Conservation (phyloP, 768 basidiomycete species). For the Auricularia auricula-judae region DNA sequence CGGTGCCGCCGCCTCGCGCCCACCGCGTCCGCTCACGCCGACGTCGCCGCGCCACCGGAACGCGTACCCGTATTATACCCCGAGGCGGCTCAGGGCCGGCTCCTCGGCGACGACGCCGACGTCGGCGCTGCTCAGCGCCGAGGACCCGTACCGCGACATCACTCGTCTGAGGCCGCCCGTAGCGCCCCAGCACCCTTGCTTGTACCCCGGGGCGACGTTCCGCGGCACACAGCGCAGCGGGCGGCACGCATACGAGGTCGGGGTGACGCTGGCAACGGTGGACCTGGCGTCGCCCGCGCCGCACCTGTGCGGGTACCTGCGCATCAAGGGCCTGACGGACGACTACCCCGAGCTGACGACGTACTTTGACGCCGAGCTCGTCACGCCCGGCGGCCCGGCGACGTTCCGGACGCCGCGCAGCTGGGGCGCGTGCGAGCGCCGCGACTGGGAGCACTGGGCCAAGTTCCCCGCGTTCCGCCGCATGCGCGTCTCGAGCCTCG, state of each 20-base stretch:
- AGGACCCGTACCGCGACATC: constrained; percentile 57
- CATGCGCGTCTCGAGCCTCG: constrained; percentile 27
- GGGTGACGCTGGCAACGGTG: constrained; percentile 61
- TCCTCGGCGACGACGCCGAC: neutral
- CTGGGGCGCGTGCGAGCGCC: constrained; percentile 84
- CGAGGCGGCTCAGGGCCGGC: neutral
- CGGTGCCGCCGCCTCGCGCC: neutral
- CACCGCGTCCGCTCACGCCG: neutral
- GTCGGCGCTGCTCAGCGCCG: neutral
- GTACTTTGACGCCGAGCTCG: constrained; percentile 94
- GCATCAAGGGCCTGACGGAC: constrained; percentile 85
- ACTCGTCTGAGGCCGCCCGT: constrained; percentile 65
- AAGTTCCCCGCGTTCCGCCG: constrained; percentile 86
- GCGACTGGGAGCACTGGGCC: constrained; percentile 91
- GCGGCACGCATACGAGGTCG: constrained; percentile 88
- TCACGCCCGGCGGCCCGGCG: constrained; percentile 47
- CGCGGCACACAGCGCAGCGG: constrained; percentile 91
- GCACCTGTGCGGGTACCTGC: constrained; percentile 82
- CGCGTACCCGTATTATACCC: neutral
- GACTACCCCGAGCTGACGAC: constrained; percentile 95
- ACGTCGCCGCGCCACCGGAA: neutral
- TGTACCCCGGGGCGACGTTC: constrained; percentile 83
- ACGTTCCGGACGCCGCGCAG: constrained; percentile 74
- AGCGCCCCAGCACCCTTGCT: constrained; percentile 53
- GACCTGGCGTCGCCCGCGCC: constrained; percentile 63